phyloP scores from a whole-genome alignment of 2,329 filamentous ascomycete species.

The Fusarium sp. region DNA sequence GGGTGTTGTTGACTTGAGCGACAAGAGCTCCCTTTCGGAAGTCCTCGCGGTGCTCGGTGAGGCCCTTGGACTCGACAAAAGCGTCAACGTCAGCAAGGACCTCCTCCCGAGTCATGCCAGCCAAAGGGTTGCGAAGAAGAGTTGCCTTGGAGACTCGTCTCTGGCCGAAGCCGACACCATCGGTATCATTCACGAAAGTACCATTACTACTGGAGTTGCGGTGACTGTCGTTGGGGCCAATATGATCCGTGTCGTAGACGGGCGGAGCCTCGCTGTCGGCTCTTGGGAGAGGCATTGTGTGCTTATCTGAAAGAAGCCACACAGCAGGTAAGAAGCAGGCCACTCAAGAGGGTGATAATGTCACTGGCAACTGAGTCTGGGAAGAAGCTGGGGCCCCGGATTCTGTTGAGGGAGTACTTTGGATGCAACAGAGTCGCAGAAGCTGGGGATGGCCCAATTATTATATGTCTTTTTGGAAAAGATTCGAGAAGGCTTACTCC shows the following conservation, averaged over 20 bases:
- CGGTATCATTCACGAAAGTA: slow-evolving; percentile 29
- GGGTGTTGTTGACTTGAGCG: slow-evolving; percentile 55
- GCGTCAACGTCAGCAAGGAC: slow-evolving; percentile 48
- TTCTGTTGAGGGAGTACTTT: neutral
- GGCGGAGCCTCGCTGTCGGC: slow-evolving; percentile 41
- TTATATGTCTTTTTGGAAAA: slow-evolving; percentile 16
- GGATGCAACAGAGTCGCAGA: neutral
- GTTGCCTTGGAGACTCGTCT: slow-evolving; percentile 38
- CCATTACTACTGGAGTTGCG: slow-evolving; percentile 36
- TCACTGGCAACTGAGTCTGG: neutral
- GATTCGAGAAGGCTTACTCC: neutral
- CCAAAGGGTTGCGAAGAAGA: slow-evolving; percentile 45
- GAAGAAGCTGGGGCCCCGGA: slow-evolving; percentile 22
- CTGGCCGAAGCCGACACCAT: neutral
- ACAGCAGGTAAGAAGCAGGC: neutral
- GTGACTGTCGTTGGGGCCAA: neutral
- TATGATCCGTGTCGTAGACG: slow-evolving; percentile 1
- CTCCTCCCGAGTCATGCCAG: slow-evolving; percentile 43
- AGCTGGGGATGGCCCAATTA: neutral
- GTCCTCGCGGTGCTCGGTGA: slow-evolving; percentile 50
- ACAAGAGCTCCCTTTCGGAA: slow-evolving; percentile 63
- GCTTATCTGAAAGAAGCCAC: neutral
- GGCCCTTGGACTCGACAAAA: slow-evolving; percentile 49
- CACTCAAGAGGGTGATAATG: neutral
- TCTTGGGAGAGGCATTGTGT: slow-evolving; percentile 41